Evolutionary conservation across 805 yeast genomes (phyloP).

Genomic region (Wickerhamomyces bisporus): DNA sequence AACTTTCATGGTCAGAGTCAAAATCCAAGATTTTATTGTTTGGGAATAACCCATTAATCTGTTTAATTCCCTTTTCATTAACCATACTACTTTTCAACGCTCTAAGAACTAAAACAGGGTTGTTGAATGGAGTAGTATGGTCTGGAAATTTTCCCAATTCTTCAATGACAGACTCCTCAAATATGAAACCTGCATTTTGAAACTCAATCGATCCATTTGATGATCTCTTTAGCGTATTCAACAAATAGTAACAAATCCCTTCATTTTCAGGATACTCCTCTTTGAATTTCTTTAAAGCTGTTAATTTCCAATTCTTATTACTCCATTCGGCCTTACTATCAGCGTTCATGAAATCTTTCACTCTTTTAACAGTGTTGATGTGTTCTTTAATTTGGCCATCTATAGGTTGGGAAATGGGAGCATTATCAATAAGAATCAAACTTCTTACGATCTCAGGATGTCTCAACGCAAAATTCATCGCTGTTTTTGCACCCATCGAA

Average conservation of each 20-base stretch:
- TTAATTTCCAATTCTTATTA: not conserved
- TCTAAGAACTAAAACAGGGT: not conserved
- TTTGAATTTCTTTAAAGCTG: not conserved
- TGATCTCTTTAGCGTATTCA: not conserved
- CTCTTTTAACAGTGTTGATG: not conserved
- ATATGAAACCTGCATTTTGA: not conserved
- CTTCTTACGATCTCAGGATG: conserved; percentile 34
- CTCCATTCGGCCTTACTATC: not conserved
- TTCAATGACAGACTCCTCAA: not conserved
- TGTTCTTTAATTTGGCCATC: not conserved
- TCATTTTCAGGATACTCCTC: not conserved
- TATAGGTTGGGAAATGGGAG: conserved; percentile 27
- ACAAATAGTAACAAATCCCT: not conserved
- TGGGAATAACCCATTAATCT: not conserved
- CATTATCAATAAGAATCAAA: conserved; percentile 41
- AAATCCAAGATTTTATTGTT: not conserved
- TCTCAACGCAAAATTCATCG: conserved; percentile 37
- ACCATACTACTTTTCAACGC: not conserved
- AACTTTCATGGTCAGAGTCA: conserved; percentile 1
- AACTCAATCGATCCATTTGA: not conserved
- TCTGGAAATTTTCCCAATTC: not conserved
- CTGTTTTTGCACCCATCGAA: conserved; percentile 49
- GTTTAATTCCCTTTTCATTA: not conserved
- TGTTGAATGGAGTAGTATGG: not conserved
- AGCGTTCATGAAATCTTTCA: not conserved